Base-by-base conservation (phyloP, 2,329 filamentous ascomycete genomes). In the Cephalotrichum gorgonifer region DNA sequence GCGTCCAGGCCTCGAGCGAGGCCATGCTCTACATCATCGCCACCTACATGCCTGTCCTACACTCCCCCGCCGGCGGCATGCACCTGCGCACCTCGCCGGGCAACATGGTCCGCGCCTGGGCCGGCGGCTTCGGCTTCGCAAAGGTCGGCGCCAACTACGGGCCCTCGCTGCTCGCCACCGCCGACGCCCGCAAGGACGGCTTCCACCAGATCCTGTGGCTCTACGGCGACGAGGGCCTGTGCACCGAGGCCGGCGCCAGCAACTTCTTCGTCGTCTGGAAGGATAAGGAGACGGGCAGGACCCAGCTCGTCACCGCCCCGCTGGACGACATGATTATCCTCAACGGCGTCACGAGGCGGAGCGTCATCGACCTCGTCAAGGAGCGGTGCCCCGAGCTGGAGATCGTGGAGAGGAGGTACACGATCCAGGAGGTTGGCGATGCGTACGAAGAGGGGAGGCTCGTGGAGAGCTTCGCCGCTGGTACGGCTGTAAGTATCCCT, bases 61-160 rank as follows among this genome's bases (percentile, higher is more conserved):
- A 79, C 56, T 54, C 66, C 12, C 69, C 71, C 5, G 55, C 62
- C 0, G 75, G 74, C 30, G 80, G 80, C 54, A 75, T 94, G 73
- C 83, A 78, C 58, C 78, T 95, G 43, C 78, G 91, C 61, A 91
- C 89, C 0, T 86, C 79, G 43, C 78, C 80, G 49, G 81, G 90
- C 55, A 87, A 95, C 64, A 87, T 84, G 72, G 82, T 95, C 51
- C 84, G 90, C 55, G 89, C 90, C 12, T 96, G 90, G 90, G 88
- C 88, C 20, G 90, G 90, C 53, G 90, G 91, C 9, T 95, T 94
- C 64, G 90, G 90, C 1, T 90, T 85, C 61, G 88, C 89, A 52
- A 96, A 96, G 69, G 79, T 96, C 30, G 90, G 90, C 49, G 90
- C 90, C 53, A 96, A 95, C 73, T 96, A 95, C 65, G 90, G 90